These are phyloP conservation scores for Suhomyces chickasaworum DNA, from an alignment of 1,139 yeast species.

Conservation along the genomic window DNA sequence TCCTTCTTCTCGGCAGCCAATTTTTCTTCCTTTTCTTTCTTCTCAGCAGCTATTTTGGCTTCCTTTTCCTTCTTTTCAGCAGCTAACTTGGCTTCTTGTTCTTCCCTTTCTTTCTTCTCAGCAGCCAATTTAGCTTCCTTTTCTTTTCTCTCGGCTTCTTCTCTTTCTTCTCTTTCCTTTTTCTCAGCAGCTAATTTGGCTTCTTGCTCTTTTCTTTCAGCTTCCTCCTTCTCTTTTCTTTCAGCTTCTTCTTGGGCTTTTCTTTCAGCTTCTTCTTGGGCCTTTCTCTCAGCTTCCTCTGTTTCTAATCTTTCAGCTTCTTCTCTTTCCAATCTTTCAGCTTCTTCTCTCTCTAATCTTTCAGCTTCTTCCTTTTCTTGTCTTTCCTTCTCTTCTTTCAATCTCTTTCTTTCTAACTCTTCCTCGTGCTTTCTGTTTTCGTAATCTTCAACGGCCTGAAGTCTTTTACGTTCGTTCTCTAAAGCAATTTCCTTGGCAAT, in stretches of 20 bases:
- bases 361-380: conserved; percentile 33
- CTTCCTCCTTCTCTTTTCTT: conserved; percentile 21
- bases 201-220: conserved; percentile 24
- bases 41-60: conserved; percentile 21
- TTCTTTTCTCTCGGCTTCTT: conserved; percentile 13
- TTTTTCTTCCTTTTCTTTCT: conserved; percentile 20
- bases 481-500: conserved; percentile 40
- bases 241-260: conserved; percentile 21
- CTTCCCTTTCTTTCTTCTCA: conserved; percentile 20
- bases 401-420: conserved; percentile 47
- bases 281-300: conserved; percentile 23
- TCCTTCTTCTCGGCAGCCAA: conserved; percentile 14
- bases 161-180: conserved; percentile 9
- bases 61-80: conserved; percentile 18
- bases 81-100: conserved; percentile 9
- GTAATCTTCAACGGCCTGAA: conserved; percentile 51
- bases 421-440: conserved; percentile 49
- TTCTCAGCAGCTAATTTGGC: conserved; percentile 35
- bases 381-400: conserved; percentile 37
- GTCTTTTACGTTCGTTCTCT: conserved; percentile 49
- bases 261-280: conserved; percentile 23
- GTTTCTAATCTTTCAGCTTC: conserved; percentile 18
- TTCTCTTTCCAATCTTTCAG: conserved; percentile 21
- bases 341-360: conserved; percentile 29
- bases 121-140: conserved; percentile 21